phyloP scores from a whole-genome alignment of 805 yeast species.

The Kodamaea sagamina region DNA sequence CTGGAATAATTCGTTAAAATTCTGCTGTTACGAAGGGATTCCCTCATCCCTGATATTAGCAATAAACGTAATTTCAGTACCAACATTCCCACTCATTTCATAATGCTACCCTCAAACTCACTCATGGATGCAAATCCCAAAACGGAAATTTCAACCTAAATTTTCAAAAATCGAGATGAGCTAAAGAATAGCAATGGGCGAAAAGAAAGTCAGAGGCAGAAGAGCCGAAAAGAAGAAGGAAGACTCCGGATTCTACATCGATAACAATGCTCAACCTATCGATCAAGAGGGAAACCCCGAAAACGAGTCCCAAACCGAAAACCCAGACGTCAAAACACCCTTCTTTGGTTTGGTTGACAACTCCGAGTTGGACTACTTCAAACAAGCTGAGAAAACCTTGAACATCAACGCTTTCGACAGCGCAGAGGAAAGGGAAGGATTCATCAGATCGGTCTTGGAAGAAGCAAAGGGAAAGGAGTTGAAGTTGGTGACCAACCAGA shows the following conservation, averaged over 20 bases:
- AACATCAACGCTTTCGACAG: conserved; percentile 76
- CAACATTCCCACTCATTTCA: too few relatives aligned
- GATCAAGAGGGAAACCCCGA: conserved; percentile 13
- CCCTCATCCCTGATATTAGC: too few relatives aligned
- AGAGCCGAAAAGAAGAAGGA: conserved; percentile 37
- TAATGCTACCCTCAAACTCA: background rate
- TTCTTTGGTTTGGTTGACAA: conserved; percentile 89
- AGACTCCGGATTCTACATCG: conserved; percentile 13
- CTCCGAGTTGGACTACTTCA: conserved; percentile 85
- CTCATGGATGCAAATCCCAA: too few relatives aligned
- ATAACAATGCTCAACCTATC: conserved; percentile 15
- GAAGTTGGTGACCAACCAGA: conserved; percentile 89
- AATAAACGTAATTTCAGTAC: too few relatives aligned
- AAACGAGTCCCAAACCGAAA: conserved; percentile 14
- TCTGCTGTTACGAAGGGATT: too few relatives aligned
- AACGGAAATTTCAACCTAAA: conserved; percentile 1
- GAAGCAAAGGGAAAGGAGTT: conserved; percentile 89
- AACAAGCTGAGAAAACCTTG: conserved; percentile 85
- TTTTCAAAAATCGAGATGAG: conserved; percentile 10
- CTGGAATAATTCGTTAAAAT: too few relatives aligned
- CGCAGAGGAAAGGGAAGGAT: conserved; percentile 70
- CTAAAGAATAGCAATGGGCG: conserved; percentile 13
- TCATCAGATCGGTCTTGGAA: conserved; percentile 75
- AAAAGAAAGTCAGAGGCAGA: conserved; percentile 42
- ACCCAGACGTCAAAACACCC: conserved; percentile 31